Percentiles rank a stretch among this genome's conserved stretches.
These are phyloP conservation scores for Ogataea glucozyma DNA, from an alignment of 805 yeast species.

Conservation along the genomic window DNA sequence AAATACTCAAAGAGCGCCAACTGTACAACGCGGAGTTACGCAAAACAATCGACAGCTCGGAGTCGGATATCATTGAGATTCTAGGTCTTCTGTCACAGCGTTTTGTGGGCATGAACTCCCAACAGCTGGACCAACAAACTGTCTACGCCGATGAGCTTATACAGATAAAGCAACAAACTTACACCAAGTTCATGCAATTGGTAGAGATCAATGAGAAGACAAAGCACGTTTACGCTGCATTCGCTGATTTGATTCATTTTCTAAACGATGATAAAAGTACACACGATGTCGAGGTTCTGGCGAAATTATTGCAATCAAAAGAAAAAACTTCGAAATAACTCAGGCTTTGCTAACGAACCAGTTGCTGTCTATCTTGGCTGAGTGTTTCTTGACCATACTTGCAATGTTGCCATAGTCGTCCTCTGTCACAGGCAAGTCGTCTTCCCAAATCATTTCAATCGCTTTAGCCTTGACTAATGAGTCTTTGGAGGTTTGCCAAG, in stretches of 20 bases:
- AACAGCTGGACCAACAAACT: slow-evolving; percentile 19
- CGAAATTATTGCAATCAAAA: not conserved
- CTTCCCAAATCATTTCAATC: slow-evolving; percentile 62
- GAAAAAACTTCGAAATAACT: not conserved
- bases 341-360: slow-evolving; percentile 21
- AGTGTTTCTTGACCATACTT: slow-evolving; percentile 14
- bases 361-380: slow-evolving; percentile 14
- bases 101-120: slow-evolving; percentile 12
- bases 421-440: slow-evolving; percentile 38
- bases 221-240: slow-evolving; percentile 16
- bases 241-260: slow-evolving; percentile 16
- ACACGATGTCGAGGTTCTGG: slow-evolving; percentile 13
- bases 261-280: slow-evolving; percentile 10
- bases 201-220: slow-evolving; percentile 23
- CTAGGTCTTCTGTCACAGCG: slow-evolving; percentile 15
- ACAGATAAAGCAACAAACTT: slow-evolving; percentile 18
- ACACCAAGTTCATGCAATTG: slow-evolving; percentile 19
- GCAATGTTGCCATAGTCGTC: slow-evolving; percentile 32
- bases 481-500: slow-evolving; percentile 93
- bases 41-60: slow-evolving; percentile 21
- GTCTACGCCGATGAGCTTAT: slow-evolving; percentile 15
- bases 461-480: slow-evolving; percentile 56
- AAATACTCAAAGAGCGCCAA: slow-evolving; percentile 17
- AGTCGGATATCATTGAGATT: slow-evolving; percentile 18
- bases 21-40: slow-evolving; percentile 23